Evolutionary conservation across 768 basidiomycete genomes (phyloP).

Genomic region (Dentipellis sp.): DNA sequence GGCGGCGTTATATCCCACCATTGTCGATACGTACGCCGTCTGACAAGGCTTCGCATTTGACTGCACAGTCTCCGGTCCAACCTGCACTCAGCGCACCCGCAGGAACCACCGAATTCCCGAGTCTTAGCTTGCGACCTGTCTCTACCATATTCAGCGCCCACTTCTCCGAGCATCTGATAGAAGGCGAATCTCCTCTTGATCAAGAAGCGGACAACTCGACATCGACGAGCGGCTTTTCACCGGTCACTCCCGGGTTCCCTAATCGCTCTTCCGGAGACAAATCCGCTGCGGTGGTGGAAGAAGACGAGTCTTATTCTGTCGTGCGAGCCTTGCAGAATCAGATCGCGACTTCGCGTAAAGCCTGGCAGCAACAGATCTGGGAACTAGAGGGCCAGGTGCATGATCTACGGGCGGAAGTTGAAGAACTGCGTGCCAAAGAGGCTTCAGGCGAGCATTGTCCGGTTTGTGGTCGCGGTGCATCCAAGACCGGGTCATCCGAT

Average conservation of each 20-base stretch:
- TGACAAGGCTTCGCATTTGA: background rate
- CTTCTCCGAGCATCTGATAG: constrained; percentile 39
- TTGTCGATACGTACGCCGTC: background rate
- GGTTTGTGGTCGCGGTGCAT: constrained; percentile 46
- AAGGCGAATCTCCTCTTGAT: constrained; percentile 24
- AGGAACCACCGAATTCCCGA: constrained; percentile 49
- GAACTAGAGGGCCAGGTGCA: constrained; percentile 68
- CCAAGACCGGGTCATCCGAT: background rate
- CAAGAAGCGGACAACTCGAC: constrained; percentile 42
- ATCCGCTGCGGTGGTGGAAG: constrained; percentile 14
- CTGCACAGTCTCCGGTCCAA: background rate
- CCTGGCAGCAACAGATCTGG: constrained; percentile 67
- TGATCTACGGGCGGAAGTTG: constrained; percentile 62
- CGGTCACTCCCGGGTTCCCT: constrained; percentile 28
- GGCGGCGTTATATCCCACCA: background rate
- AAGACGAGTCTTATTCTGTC: constrained; percentile 34
- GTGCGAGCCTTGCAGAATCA: constrained; percentile 55
- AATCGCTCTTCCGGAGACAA: constrained; percentile 22
- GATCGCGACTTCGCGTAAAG: constrained; percentile 43
- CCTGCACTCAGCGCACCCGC: constrained; percentile 52
- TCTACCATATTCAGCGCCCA: constrained; percentile 70
- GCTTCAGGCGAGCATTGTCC: constrained; percentile 39
- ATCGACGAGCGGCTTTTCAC: constrained; percentile 28
- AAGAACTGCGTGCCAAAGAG: constrained; percentile 38
- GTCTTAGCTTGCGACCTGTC: constrained; percentile 63